phyloP scores from a whole-genome alignment of 352 stramenopile genomes.

The Pythium aquatile region DNA sequence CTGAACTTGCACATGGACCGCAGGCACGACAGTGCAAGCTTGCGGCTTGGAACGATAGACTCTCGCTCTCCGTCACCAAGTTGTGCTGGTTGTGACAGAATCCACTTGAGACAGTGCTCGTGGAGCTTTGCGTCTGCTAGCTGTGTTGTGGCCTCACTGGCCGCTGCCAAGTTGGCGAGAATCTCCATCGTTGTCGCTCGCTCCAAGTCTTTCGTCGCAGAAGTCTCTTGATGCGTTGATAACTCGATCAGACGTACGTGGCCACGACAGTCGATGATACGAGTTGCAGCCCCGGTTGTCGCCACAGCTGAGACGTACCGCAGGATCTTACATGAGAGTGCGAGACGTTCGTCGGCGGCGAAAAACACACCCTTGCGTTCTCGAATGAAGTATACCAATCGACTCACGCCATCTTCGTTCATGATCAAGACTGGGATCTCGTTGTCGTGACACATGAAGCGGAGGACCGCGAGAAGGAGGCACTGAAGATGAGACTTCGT shows the following conservation, averaged over 20 bases:
- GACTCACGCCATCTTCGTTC: conserved; percentile 38
- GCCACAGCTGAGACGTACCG: conserved; percentile 34
- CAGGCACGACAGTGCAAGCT: conserved; percentile 37
- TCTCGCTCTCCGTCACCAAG: neutral
- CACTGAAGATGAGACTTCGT: conserved; percentile 41
- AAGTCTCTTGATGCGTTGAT: conserved; percentile 20
- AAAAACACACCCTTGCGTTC: conserved; percentile 31
- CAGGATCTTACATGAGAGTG: conserved; percentile 44
- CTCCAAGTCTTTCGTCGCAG: conserved; percentile 13
- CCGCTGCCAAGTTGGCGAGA: conserved; percentile 42
- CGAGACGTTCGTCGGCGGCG: conserved; percentile 37
- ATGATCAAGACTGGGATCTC: conserved; percentile 69
- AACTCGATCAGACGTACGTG: conserved; percentile 45
- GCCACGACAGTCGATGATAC: conserved; percentile 40
- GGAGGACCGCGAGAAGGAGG: conserved; percentile 43
- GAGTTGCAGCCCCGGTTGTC: conserved; percentile 28
- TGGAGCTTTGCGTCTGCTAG: conserved; percentile 47
- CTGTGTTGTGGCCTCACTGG: conserved; percentile 27
- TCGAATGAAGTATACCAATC: conserved; percentile 47
- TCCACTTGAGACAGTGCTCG: conserved; percentile 42
- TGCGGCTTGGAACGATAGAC: conserved; percentile 10
- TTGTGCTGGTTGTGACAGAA: conserved; percentile 20
- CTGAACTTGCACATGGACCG: conserved; percentile 38
- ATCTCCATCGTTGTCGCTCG: conserved; percentile 39
- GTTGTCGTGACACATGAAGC: conserved; percentile 52